Evolutionary conservation across 2,329 filamentous ascomycete genomes (phyloP).

Genomic region (Aquanectria penicillioides): DNA sequence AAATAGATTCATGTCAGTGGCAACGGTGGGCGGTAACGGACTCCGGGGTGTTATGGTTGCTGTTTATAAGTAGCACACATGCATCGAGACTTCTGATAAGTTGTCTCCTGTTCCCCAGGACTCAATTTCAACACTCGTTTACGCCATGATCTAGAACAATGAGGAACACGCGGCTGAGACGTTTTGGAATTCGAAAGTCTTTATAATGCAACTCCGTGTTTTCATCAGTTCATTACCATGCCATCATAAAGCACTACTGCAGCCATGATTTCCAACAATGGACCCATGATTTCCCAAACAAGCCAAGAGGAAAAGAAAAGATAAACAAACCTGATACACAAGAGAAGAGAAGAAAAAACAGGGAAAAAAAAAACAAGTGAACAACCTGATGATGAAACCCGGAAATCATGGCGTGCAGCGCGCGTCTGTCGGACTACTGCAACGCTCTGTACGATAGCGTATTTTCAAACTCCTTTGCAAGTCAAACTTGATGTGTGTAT

Average conservation of each 20-base stretch:
- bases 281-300: conserved; percentile 34
- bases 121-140: too few relatives aligned
- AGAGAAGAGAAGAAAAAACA: conserved; percentile 31
- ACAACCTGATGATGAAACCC: conserved; percentile 24
- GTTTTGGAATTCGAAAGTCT: conserved; percentile 21
- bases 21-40: too few relatives aligned
- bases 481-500: not conserved
- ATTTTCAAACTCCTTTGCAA: conserved; percentile 4
- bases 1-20: not conserved
- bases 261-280: conserved; percentile 41
- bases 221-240: conserved; percentile 54
- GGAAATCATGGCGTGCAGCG: conserved; percentile 22
- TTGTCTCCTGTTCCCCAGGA: too few relatives aligned
- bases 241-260: conserved; percentile 46
- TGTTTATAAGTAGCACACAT: too few relatives aligned
- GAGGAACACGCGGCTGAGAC: not conserved
- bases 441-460: conserved; percentile 3
- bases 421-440: conserved; percentile 13
- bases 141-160: too few relatives aligned
- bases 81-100: too few relatives aligned
- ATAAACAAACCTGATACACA: conserved; percentile 35
- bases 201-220: conserved; percentile 38
- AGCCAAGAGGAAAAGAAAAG: not conserved
- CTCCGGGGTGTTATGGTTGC: too few relatives aligned
- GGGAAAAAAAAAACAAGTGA: conserved; percentile 30